Evolutionary conservation across 2,329 filamentous ascomycete species (phyloP).

Genomic region (Fusarium haematococcum): DNA sequence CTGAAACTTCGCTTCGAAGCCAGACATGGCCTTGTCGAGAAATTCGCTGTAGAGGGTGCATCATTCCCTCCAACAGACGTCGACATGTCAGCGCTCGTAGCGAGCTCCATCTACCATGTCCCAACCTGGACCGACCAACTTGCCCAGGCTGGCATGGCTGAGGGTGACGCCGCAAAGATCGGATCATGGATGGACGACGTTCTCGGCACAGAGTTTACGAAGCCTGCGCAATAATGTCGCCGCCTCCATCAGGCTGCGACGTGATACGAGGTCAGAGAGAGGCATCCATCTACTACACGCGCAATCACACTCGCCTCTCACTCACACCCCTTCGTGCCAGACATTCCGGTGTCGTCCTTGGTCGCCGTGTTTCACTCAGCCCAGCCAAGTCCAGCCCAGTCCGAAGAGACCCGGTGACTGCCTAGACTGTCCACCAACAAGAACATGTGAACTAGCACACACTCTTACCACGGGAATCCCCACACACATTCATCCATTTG

Average conservation of each 20-base stretch:
- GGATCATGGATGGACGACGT: constrained; percentile 49
- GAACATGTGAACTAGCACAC: constrained; percentile 37
- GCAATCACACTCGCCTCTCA: constrained; percentile 22
- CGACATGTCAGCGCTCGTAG: constrained; percentile 27
- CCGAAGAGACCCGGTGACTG: constrained; percentile 36
- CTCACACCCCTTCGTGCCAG: constrained; percentile 35
- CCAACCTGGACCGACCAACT: constrained; percentile 44
- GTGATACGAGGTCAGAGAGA: constrained; percentile 30
- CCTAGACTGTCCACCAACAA: constrained; percentile 21
- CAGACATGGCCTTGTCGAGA: constrained; percentile 52
- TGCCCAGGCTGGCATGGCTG: constrained; percentile 40
- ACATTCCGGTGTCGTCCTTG: constrained; percentile 29
- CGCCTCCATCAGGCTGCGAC: constrained; percentile 20
- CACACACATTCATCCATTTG: constrained; percentile 24
- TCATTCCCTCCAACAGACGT: constrained; percentile 16
- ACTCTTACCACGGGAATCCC: constrained; percentile 19
- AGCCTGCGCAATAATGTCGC: constrained; percentile 27
- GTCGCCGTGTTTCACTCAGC: constrained; percentile 31
- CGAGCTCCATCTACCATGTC: constrained; percentile 40
- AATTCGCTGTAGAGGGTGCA: constrained; percentile 44
- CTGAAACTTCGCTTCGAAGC: constrained; percentile 51
- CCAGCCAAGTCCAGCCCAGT: constrained; percentile 11
- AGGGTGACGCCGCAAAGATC: constrained; percentile 35
- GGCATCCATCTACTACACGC: constrained; percentile 11
- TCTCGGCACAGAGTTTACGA: constrained; percentile 48